phyloP scores from a whole-genome alignment of 305 asterid species.

The Nicotiana rustica region DNA sequence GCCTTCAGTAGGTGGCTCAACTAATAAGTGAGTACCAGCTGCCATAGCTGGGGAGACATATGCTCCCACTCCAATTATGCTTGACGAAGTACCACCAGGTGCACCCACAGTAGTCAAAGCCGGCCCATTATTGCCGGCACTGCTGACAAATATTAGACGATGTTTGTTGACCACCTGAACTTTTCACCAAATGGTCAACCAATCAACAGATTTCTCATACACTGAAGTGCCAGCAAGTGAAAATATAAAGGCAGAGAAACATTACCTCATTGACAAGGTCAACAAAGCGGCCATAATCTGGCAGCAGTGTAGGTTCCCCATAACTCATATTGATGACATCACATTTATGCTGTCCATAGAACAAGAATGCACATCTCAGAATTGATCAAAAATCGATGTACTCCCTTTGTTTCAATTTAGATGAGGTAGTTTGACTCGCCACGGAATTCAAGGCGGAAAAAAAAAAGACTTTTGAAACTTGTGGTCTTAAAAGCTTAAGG shows the following conservation, averaged over 20 bases:
- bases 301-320: slow-evolving; percentile 89
- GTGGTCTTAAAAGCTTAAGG: too few relatives aligned
- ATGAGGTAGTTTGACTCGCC: too few relatives aligned
- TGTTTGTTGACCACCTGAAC: slow-evolving; percentile 91
- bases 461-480: too few relatives aligned
- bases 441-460: too few relatives aligned
- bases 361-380: slow-evolving; percentile 20
- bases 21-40: slow-evolving; percentile 92
- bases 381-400: not conserved
- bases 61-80: slow-evolving; percentile 98
- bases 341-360: slow-evolving; percentile 84
- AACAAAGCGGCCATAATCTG: slow-evolving; percentile 97
- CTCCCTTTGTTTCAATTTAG: too few relatives aligned
- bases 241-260: slow-evolving; percentile 36
- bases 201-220: slow-evolving; percentile 15
- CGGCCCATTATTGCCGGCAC: slow-evolving; percentile 97
- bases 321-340: slow-evolving; percentile 98
- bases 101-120: slow-evolving; percentile 98
- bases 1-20: slow-evolving; percentile 94
- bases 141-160: slow-evolving; percentile 82
- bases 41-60: slow-evolving; percentile 99
- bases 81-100: slow-evolving; percentile 98
- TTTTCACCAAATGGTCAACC: slow-evolving; percentile 33
- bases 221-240: slow-evolving; percentile 37
- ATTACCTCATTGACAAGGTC: slow-evolving; percentile 93